Percentiles rank a stretch among this genome's conserved stretches.
Conservation (phyloP, 768 basidiomycete genomes). For the Lactarius sp. region DNA sequence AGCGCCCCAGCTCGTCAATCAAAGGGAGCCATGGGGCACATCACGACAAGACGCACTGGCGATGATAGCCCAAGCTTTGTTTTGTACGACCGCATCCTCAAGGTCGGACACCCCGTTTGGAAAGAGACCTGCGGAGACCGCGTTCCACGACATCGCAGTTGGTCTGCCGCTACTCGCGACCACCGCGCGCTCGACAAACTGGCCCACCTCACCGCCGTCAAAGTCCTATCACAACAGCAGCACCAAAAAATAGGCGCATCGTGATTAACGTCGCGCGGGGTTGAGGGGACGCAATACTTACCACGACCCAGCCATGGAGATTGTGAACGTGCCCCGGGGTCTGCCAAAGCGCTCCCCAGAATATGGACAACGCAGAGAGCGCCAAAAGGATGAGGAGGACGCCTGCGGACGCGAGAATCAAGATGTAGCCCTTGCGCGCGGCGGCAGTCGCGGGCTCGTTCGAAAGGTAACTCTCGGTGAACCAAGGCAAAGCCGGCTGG, state of each 20-base stretch:
- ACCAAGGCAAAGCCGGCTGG: slow-evolving; percentile 16
- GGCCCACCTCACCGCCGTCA: slow-evolving; percentile 51
- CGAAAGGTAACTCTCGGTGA: slow-evolving; percentile 24
- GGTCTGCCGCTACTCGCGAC: slow-evolving; percentile 30
- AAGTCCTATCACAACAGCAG: slow-evolving; percentile 44
- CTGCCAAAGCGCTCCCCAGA: slow-evolving; percentile 55
- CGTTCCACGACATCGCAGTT: slow-evolving; percentile 43
- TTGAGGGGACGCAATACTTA: slow-evolving; percentile 31
- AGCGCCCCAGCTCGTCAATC: slow-evolving; percentile 32
- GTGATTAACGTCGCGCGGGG: background rate
- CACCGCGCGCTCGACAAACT: slow-evolving; percentile 40
- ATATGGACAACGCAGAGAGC: slow-evolving; percentile 50
- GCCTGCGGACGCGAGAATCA: slow-evolving; percentile 36
- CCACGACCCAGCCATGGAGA: slow-evolving; percentile 54
- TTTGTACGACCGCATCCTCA: slow-evolving; percentile 41
- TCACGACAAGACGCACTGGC: slow-evolving; percentile 38
- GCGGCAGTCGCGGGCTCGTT: slow-evolving; percentile 24
- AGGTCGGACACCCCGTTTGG: slow-evolving; percentile 42
- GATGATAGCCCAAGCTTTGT: slow-evolving; percentile 52
- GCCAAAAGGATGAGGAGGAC: slow-evolving; percentile 37
- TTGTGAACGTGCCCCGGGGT: slow-evolving; percentile 37
- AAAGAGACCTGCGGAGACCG: slow-evolving; percentile 41
- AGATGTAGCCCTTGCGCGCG: slow-evolving; percentile 40
- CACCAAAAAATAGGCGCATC: background rate
- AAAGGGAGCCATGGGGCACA: background rate